Base-by-base conservation (phyloP, 345 rosid genomes). In the Brassica rapa region DNA sequence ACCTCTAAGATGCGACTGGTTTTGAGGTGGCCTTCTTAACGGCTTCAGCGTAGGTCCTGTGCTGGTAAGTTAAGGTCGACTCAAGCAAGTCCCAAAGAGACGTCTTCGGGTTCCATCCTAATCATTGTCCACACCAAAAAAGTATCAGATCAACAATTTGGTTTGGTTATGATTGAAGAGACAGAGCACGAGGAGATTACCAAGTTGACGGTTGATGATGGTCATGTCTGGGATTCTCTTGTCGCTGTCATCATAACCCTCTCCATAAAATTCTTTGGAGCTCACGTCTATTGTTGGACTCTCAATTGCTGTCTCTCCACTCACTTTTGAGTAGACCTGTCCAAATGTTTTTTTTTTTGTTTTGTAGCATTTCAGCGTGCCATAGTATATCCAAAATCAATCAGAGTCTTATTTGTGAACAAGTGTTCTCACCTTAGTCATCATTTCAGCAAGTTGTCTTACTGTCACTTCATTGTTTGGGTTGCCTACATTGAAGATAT, bases 211-310 rank as follows among this genome's bases (percentile, higher is more conserved):
- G 68, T 91, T 93, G 83, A 95, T 91, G 82, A 95, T 89, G 77
- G 99, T 95, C 99, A 95, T 95, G 87, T 95, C 96, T 15, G 98
- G 94, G 86, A 95, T 90, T 84, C 99, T 91, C 89, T 91, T 95
- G 86, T 95, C 99, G 37, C 99, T 95, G 60, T 95, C 98, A 51
- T 95, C 98, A 25, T 95, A 95, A 68, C 98, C 97, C 77, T 88
- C 97, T 2, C 98, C 98, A 53, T 92, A 94, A 72, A 94, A 95
- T 74, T 89, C 97, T 76, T 95, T 90, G 24, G 98, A 90, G 88
- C 96, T 92, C 51, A 94, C 84, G 72, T 94, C 98, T 73, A 94
- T 68, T 1, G 97, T 92, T 59, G 98, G 97, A 5, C 25, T 46
- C 73, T 92, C 94, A 35, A 89, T 70, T 33, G 91, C 25, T 60